These are phyloP conservation scores for Leptographium wingfieldii DNA, from an alignment of 2,329 filamentous ascomycete species.

Conservation along the genomic window DNA sequence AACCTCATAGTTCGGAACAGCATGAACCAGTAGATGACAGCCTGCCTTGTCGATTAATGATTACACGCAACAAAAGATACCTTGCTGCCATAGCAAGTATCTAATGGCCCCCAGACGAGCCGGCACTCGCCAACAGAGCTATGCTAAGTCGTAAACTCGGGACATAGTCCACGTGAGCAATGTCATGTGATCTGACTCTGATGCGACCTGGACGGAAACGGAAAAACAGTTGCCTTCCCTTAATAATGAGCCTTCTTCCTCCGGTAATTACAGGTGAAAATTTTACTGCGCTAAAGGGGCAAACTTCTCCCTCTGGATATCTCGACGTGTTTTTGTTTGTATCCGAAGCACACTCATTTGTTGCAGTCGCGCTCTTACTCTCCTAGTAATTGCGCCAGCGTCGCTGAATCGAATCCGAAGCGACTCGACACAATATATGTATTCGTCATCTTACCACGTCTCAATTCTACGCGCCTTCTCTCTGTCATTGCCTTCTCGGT, in stretches of 20 bases:
- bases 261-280: background rate
- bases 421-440: background rate
- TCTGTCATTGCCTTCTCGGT: background rate
- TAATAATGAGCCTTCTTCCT: background rate
- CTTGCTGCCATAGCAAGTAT: background rate
- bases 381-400: background rate
- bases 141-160: background rate
- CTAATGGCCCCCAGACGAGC: background rate
- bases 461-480: background rate
- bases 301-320: background rate
- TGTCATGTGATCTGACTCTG: background rate
- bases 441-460: background rate
- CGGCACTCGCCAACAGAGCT: background rate
- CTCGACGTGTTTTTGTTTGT: background rate
- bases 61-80: background rate
- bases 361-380: background rate
- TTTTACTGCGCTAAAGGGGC: background rate
- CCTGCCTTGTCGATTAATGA: no score
- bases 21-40: no score
- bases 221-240: background rate
- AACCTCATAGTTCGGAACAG: no score
- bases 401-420: background rate
- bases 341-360: background rate
- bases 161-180: background rate
- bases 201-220: background rate